Evolutionary conservation across 345 rosid genomes (phyloP), one percentile per base, ranked within the genome.

Genomic region (Ceriops tagal): DNA sequence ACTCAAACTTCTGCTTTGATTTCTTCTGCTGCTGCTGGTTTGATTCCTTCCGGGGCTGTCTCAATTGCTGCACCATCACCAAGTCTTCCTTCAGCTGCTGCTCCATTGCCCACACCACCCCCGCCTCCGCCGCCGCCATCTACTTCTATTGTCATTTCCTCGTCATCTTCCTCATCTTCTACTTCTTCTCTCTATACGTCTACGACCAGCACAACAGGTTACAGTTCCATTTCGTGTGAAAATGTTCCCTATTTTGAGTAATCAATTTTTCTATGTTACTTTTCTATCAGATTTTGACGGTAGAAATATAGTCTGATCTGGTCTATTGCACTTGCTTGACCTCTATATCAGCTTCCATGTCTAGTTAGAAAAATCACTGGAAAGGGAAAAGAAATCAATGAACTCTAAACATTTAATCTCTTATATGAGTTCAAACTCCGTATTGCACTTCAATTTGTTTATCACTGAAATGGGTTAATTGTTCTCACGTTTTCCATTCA

Each of bases 161-260:
- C 86, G 1, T 70, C 87, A 18, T 78, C 59, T 56, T 56, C 87
- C 3, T 79, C 88, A 15, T 75, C 78, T 62, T 81, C 85, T 35
- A 75, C 83, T 31, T 78, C 85, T 81, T 79, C 83, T 55, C 67
- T 86, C 11, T 84, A 71, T 58, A 85, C 85, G 18, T 65, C 72
- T 24, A 73, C 87, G 39, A 77, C 81, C 60, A 79, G 77, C 74
- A 64, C 83, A 39, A 68, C 78, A 31, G 87, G 84, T 49, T 85
- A 61, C 62, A 82, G 82, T 64, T 78, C 90, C 71, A 67, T 87
- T 75, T 75, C 89, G 5, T 78, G 79, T 74, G 87, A 82, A 13
- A 62, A 79, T 66, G 80, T 85, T 73, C 83, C 83, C 67, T 87
- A 71, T 74, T 89, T 82, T 31, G 80, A 79, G 62, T 80, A 66